Percentiles rank a stretch among this genome's conserved stretches.
Evolutionary conservation across 2,329 filamentous ascomycete species (phyloP).

Genomic region (Claviceps capensis): DNA sequence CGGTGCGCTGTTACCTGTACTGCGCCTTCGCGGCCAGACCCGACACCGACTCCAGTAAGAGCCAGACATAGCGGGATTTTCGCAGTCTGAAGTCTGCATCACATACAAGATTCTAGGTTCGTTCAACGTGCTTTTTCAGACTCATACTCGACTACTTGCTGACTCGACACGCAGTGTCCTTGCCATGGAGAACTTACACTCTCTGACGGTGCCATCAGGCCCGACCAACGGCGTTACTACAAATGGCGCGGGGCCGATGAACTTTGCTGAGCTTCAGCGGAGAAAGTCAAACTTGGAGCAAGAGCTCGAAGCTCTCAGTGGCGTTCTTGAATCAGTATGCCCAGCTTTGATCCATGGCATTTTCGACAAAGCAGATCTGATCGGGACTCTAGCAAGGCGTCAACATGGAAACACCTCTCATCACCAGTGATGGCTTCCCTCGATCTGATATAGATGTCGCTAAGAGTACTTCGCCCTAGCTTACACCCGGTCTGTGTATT

Average conservation of each 20-base stretch:
- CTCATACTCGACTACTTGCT: not conserved
- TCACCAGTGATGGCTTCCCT: slow-evolving; percentile 83
- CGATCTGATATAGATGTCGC: slow-evolving; percentile 88
- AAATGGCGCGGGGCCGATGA: slow-evolving; percentile 52
- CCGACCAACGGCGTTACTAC: slow-evolving; percentile 48
- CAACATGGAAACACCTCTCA: slow-evolving; percentile 77
- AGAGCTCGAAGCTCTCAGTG: slow-evolving; percentile 72
- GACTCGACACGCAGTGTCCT: not conserved
- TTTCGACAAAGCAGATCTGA: slow-evolving; percentile 9
- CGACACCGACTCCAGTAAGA: not conserved
- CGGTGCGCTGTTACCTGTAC: not conserved
- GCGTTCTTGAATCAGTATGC: slow-evolving; percentile 76
- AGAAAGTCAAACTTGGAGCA: slow-evolving; percentile 77
- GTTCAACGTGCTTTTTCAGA: not conserved
- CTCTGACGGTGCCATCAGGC: slow-evolving; percentile 55
- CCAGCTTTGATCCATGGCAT: not conserved
- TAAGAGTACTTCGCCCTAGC: slow-evolving; percentile 60
- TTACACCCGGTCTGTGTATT: not conserved
- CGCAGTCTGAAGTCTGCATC: not conserved
- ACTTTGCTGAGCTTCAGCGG: slow-evolving; percentile 65
- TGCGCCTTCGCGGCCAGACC: not conserved
- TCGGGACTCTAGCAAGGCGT: slow-evolving; percentile 58
- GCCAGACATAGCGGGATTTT: not conserved
- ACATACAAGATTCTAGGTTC: not conserved
- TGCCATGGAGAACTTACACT: slow-evolving; percentile 42